Conservation (phyloP, 1,139 yeast species). For the Tardiomyces digboiensis region DNA sequence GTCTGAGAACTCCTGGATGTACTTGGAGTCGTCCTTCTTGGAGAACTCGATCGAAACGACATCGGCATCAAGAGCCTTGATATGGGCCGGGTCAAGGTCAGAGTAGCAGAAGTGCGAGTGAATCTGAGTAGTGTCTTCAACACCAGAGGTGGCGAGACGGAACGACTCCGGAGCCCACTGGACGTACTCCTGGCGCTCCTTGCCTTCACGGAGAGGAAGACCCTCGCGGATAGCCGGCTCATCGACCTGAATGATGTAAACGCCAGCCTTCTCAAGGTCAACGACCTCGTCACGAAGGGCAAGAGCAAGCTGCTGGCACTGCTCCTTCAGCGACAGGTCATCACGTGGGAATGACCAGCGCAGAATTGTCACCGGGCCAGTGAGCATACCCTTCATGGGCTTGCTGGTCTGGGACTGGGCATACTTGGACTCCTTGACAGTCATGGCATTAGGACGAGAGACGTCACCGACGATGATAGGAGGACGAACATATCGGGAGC, state of each 20-base stretch:
- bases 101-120: conserved; percentile 99
- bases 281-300: conserved; percentile 98
- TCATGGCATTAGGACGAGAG: conserved; percentile 97
- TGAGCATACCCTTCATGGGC: conserved; percentile 99
- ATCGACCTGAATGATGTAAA: conserved; percentile 96
- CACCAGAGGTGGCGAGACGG: conserved; percentile 99
- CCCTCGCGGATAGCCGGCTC: conserved; percentile 99
- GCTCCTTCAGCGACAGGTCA: conserved; percentile 88
- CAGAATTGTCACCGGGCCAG: conserved; percentile 99
- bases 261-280: conserved; percentile 98
- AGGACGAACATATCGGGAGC: conserved; percentile 99
- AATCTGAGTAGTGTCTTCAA: conserved; percentile 88
- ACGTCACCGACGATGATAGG: conserved; percentile 99
- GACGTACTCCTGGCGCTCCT: conserved; percentile 93
- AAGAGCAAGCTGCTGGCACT: conserved; percentile 94
- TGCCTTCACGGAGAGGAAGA: conserved; percentile 97
- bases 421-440: conserved; percentile 98
- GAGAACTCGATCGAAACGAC: conserved; percentile 99
- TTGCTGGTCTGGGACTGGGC: conserved; percentile 94
- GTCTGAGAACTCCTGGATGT: conserved; percentile 94
- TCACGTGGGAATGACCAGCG: conserved; percentile 99
- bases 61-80: conserved; percentile 99
- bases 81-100: conserved; percentile 98
- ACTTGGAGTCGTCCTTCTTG: conserved; percentile 98
- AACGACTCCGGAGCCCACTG: conserved; percentile 99